Percentiles rank a stretch among this genome's conserved stretches.
Evolutionary conservation across 345 rosid species (phyloP).

Genomic region (Syzygium aromaticum): DNA sequence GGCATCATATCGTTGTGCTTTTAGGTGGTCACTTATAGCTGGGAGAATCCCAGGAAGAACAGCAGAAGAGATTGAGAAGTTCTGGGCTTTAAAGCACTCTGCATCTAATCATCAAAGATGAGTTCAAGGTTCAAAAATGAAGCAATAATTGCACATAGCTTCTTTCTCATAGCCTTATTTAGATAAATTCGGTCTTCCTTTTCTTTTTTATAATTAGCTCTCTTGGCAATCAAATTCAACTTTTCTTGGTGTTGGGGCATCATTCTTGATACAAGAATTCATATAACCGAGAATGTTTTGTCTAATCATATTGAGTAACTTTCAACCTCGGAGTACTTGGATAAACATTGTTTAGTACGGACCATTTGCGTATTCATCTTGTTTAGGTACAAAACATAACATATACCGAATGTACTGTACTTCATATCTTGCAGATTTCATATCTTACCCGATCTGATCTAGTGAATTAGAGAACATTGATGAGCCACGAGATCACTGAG

Average conservation of each 20-base stretch:
- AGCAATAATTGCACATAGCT: neutral
- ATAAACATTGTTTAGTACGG: neutral
- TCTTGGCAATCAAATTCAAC: neutral
- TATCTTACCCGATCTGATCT: neutral
- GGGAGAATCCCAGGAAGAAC: conserved; percentile 58
- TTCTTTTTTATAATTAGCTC: neutral
- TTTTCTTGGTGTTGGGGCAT: neutral
- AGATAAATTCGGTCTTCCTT: neutral
- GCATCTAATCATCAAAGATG: conserved; percentile 1
- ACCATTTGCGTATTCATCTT: neutral
- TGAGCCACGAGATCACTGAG: neutral
- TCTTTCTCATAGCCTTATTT: neutral
- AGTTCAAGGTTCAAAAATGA: neutral
- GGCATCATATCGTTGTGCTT: neutral
- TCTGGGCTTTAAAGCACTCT: conserved; percentile 35
- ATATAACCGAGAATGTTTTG: neutral
- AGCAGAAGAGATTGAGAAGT: conserved; percentile 53
- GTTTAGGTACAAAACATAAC: neutral
- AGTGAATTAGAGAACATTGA: neutral
- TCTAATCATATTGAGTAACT: neutral
- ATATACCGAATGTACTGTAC: neutral
- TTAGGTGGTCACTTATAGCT: conserved; percentile 60
- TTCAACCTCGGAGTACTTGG: neutral
- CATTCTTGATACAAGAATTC: neutral
- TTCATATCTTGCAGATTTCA: neutral